A percentile compares a stretch with the other conserved stretches of the same genome.
phyloP scores from a whole-genome alignment of 768 basidiomycete genomes.

The Pilatotrama ljubarskyi region DNA sequence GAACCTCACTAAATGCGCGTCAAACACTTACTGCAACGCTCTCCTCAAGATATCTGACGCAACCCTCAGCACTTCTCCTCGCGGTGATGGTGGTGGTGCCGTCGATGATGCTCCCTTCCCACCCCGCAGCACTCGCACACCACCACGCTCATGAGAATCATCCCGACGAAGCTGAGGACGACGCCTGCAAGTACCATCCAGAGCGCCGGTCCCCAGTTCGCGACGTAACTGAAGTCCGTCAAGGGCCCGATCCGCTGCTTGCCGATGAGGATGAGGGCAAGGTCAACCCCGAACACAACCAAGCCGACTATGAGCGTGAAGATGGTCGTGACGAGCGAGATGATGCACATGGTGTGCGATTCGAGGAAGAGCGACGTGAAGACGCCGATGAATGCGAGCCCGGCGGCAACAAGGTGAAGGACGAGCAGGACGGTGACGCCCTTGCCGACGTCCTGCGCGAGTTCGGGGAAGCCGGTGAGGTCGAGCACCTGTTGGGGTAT shows the following conservation, averaged over 20 bases:
- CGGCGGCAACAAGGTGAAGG: slow-evolving; percentile 68
- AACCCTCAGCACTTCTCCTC: slow-evolving; percentile 3
- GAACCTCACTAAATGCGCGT: not conserved
- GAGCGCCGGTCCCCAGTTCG: slow-evolving; percentile 64
- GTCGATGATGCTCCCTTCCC: slow-evolving; percentile 24
- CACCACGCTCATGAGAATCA: slow-evolving; percentile 60
- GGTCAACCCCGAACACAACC: slow-evolving; percentile 59
- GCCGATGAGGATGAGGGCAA: slow-evolving; percentile 59
- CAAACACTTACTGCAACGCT: not conserved
- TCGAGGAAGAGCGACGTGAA: slow-evolving; percentile 58
- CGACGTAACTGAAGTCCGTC: slow-evolving; percentile 42
- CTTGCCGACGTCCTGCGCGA: slow-evolving; percentile 50
- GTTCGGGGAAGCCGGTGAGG: slow-evolving; percentile 44
- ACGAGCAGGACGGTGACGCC: slow-evolving; percentile 52
- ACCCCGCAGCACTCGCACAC: slow-evolving; percentile 72
- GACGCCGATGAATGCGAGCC: slow-evolving; percentile 54
- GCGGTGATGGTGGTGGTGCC: slow-evolving; percentile 8
- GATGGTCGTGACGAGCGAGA: slow-evolving; percentile 59
- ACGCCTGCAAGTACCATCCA: slow-evolving; percentile 70
- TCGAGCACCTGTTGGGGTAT: slow-evolving; percentile 44
- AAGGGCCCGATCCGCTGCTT: slow-evolving; percentile 43
- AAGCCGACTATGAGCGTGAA: slow-evolving; percentile 54
- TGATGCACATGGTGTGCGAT: slow-evolving; percentile 54
- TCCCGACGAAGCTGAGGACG: slow-evolving; percentile 57
- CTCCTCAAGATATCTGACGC: not conserved